Percentiles rank a stretch among this genome's conserved stretches.
Conservation (phyloP, 805 yeast species). For the Ogataea populi-albae region DNA sequence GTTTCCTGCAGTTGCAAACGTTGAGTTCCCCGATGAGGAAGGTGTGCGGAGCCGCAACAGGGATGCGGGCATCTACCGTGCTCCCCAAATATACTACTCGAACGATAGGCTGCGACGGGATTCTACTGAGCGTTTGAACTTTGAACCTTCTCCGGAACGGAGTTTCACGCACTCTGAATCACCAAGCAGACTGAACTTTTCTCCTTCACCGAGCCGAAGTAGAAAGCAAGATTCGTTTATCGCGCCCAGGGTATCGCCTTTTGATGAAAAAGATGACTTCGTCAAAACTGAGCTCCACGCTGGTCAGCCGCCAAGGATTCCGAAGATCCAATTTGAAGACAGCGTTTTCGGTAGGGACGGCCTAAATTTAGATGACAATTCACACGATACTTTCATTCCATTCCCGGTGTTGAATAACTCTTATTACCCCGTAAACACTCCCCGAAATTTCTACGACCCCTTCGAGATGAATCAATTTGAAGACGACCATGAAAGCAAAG, state of each 20-base stretch:
- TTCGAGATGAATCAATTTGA: conserved; percentile 26
- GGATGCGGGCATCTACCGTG: conserved; percentile 4
- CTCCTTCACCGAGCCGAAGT: conserved; percentile 22
- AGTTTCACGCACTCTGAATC: conserved; percentile 18
- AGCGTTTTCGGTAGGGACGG: conserved; percentile 26
- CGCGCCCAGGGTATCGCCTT: conserved; percentile 12
- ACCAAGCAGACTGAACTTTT: conserved; percentile 16
- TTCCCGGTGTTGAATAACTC: conserved; percentile 34
- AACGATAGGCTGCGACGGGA: conserved; percentile 5
- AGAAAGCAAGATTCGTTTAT: background rate
- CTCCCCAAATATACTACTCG: conserved; percentile 10
- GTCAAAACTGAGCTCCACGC: background rate
- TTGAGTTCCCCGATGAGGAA: background rate
- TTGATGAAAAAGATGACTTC: conserved; percentile 10
- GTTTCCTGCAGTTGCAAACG: conserved; percentile 6
- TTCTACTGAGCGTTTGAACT: conserved; percentile 7
- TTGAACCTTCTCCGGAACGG: conserved; percentile 18
- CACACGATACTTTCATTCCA: conserved; percentile 31
- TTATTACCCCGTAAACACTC: conserved; percentile 33
- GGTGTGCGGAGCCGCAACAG: background rate
- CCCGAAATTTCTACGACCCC: conserved; percentile 29
- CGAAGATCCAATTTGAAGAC: conserved; percentile 7
- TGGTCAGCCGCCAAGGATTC: conserved; percentile 3
- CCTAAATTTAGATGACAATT: conserved; percentile 25
- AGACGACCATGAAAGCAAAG: conserved; percentile 21